Evolutionary conservation across 2,329 filamentous ascomycete genomes (phyloP), one percentile per base, ranked within the genome.

Genomic region (Phoma sp.): DNA sequence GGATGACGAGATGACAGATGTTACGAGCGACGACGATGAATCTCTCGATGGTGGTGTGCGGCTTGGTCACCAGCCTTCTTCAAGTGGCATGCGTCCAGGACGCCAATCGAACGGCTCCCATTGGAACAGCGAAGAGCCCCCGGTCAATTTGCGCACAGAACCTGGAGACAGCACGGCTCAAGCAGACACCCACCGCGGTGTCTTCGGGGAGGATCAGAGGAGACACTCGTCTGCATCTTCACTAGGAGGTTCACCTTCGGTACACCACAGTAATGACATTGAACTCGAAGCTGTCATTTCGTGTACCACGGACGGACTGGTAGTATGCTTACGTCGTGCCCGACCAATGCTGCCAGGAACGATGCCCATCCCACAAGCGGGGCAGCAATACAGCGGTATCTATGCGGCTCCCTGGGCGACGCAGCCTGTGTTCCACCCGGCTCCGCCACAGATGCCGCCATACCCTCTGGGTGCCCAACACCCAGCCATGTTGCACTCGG

Each of bases 241-340:
- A 6, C 29, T 51, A 13, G 46, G 40, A 6, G 59, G 60, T 27
- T 68, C 70, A 9, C 63, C 70, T 10, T 70, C 70, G 0, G 65
- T 71, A 21, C 31, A 54, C 32, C 63, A 49, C 17, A 61, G 67
- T 17, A 76, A 75, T 13, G 80, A 82, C 1, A 81, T 92, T 46
- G 91, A 96, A 75, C 79, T 96, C 4, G 92, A 96, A 76, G 92
- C 91, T 2, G 91, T 96, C n/a, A 88, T 96, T 5, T 96, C 92
- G 0, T 96, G 92, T 75, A 92, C 91, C 2, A 96, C 92, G 0
- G 92, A 96, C 72, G 92, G 92, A 0, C 80, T 96, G 0, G 91
- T 96, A 2, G 91, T 96, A 7, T 87, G 94, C 44, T 78, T 96
- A 13, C 85, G 92, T 51, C 85, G 84, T 60, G 91, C 91, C 22